These are phyloP conservation scores for Penicillium daleae DNA, from an alignment of 495 filamentous ascomycete species.

Conservation along the genomic window DNA sequence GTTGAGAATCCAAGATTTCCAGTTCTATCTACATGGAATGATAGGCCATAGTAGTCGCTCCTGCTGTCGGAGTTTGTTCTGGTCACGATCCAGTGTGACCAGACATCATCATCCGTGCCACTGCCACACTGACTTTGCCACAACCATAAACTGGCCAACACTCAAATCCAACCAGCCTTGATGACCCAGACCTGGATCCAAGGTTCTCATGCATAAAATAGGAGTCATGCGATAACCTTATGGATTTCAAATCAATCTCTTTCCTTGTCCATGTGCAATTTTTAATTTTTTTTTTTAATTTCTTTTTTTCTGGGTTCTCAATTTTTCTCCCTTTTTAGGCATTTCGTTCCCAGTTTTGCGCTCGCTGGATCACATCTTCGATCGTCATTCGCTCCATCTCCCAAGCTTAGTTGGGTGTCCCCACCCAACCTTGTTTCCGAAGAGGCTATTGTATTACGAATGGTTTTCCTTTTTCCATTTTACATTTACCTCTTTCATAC, in stretches of 20 bases:
- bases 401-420: slow-evolving; percentile 29
- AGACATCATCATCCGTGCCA: neutral
- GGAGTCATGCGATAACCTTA: slow-evolving; percentile 12
- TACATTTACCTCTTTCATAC: neutral
- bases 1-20: no score
- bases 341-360: slow-evolving; percentile 9
- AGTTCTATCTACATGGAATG: neutral
- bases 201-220: slow-evolving; percentile 30
- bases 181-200: slow-evolving; percentile 14
- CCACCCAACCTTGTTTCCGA: slow-evolving; percentile 31
- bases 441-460: slow-evolving; percentile 18
- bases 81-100: neutral
- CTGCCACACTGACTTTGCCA: slow-evolving; percentile 5
- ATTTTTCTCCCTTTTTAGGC: slow-evolving; percentile 14
- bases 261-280: slow-evolving; percentile 4
- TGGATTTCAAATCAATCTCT: slow-evolving; percentile 23
- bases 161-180: neutral
- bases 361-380: slow-evolving; percentile 18
- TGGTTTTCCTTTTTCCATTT: slow-evolving; percentile 14
- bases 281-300: slow-evolving; percentile 14
- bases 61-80: neutral
- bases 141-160: slow-evolving; percentile 1
- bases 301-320: slow-evolving; percentile 3
- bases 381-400: slow-evolving; percentile 27
- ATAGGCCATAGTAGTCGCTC: no score